phyloP scores from a whole-genome alignment of 225 moss, liverwort and hornwort genomes.

The Neckera pumila region DNA sequence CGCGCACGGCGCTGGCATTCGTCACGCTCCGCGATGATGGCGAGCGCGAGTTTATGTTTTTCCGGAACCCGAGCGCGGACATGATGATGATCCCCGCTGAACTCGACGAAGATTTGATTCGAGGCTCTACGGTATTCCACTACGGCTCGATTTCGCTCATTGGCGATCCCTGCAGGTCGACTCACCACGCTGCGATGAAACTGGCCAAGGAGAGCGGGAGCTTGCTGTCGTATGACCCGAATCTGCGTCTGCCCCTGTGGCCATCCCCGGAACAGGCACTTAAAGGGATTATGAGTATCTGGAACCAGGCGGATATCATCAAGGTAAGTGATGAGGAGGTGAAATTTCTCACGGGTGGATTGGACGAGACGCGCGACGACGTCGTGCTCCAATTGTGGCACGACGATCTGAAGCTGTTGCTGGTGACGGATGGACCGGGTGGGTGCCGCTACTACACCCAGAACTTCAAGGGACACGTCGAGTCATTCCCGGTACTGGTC shows the following conservation, averaged over 20 bases:
- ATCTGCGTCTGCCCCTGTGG: slow-evolving; percentile 46
- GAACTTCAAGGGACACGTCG: slow-evolving; percentile 6
- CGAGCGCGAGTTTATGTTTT: slow-evolving; percentile 56
- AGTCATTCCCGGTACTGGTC: slow-evolving; percentile 11
- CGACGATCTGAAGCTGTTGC: slow-evolving; percentile 21
- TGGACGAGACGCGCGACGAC: not conserved
- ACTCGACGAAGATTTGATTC: slow-evolving; percentile 14
- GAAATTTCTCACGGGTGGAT: slow-evolving; percentile 16
- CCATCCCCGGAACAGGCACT: slow-evolving; percentile 25
- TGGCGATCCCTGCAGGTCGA: slow-evolving; percentile 4
- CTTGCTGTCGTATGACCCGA: slow-evolving; percentile 40
- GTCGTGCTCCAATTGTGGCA: slow-evolving; percentile 12
- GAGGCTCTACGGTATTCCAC: slow-evolving; percentile 18
- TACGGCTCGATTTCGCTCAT: slow-evolving; percentile 50
- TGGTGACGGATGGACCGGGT: slow-evolving; percentile 39
- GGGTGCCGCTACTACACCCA: slow-evolving; percentile 45
- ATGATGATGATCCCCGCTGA: slow-evolving; percentile 9
- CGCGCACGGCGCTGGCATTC: slow-evolving; percentile 45
- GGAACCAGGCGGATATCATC: slow-evolving; percentile 38
- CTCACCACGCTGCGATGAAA: slow-evolving; percentile 24
- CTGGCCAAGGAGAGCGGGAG: slow-evolving; percentile 32
- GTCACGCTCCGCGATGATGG: slow-evolving; percentile 22
- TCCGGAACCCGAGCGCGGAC: slow-evolving; percentile 45
- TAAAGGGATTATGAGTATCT: slow-evolving; percentile 20
- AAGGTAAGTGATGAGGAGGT: slow-evolving; percentile 46